Percentiles rank a stretch among this genome's conserved stretches.
Evolutionary conservation across 2,329 filamentous ascomycete genomes (phyloP).

Genomic region (Pleomassaria siparia): DNA sequence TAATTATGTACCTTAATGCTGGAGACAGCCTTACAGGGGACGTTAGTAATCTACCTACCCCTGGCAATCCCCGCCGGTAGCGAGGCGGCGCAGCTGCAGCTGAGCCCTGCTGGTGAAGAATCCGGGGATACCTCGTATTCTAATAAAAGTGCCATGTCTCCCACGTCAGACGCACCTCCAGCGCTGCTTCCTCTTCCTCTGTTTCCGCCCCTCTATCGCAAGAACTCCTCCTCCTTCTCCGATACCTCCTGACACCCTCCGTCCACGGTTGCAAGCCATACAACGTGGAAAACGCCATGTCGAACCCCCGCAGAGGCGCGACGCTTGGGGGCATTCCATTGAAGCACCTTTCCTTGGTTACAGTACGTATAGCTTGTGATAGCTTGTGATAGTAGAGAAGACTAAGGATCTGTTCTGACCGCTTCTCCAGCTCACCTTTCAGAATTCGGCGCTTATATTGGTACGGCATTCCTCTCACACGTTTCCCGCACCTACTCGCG

Average conservation of each 20-base stretch:
- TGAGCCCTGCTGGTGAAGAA: not conserved
- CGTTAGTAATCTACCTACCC: not conserved
- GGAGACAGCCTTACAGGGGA: not conserved
- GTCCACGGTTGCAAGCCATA: not conserved
- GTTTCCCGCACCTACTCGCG: not conserved
- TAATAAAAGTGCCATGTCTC: not conserved
- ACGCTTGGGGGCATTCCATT: slow-evolving; percentile 59
- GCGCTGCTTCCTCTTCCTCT: slow-evolving; percentile 7
- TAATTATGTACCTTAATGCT: too few relatives aligned
- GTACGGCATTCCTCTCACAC: slow-evolving; percentile 49
- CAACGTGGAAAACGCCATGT: slow-evolving; percentile 8
- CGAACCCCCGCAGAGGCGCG: slow-evolving; percentile 17
- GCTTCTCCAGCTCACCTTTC: slow-evolving; percentile 66
- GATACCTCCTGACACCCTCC: not conserved
- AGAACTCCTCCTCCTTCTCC: not conserved
- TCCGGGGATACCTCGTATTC: not conserved
- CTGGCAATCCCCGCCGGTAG: not conserved
- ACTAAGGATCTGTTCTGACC: slow-evolving; percentile 13
- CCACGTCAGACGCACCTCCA: not conserved
- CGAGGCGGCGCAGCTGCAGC: not conserved
- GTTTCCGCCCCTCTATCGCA: not conserved
- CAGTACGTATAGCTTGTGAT: slow-evolving; percentile 50
- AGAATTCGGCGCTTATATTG: slow-evolving; percentile 78
- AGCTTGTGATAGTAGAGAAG: not conserved
- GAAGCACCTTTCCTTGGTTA: slow-evolving; percentile 69